A percentile compares a stretch with the other conserved stretches of the same genome.
phyloP scores from a whole-genome alignment of 2,329 filamentous ascomycete genomes.

The Eutypa lata region DNA sequence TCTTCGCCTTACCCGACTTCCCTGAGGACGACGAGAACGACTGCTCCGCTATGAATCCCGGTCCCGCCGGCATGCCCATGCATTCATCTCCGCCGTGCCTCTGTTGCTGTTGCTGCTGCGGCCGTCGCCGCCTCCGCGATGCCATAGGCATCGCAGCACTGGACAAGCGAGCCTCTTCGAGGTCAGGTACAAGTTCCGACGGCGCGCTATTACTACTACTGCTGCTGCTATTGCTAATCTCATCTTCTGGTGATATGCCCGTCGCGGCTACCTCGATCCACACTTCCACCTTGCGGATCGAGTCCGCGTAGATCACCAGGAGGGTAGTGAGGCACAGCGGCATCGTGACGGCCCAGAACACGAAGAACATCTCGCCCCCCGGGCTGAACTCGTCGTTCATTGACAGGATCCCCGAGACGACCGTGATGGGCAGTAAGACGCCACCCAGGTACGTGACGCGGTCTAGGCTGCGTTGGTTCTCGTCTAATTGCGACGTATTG shows the following conservation, averaged over 20 bases:
- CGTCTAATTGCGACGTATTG: constrained; percentile 13
- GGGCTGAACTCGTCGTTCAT: constrained; percentile 45
- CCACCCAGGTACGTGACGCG: constrained; percentile 49
- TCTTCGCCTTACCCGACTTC: constrained; percentile 16
- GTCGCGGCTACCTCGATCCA: constrained; percentile 40
- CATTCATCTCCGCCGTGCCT: not conserved
- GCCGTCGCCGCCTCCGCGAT: constrained; percentile 1
- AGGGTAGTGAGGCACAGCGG: constrained; percentile 37
- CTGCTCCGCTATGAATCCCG: constrained; percentile 30
- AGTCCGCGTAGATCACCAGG: constrained; percentile 46
- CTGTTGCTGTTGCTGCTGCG: constrained; percentile 15
- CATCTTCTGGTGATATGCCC: not conserved
- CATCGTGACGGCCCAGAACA: constrained; percentile 45
- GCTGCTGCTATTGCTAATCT: not conserved
- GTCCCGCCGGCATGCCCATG: constrained; percentile 12
- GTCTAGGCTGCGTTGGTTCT: constrained; percentile 40
- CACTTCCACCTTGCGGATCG: constrained; percentile 42
- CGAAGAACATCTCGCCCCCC: constrained; percentile 39
- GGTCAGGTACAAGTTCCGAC: no score
- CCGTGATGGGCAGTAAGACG: constrained; percentile 44
- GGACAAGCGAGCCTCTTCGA: no score
- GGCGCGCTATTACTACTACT: not conserved
- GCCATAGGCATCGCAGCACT: no score
- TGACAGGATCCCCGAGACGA: constrained; percentile 45
- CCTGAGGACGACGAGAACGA: constrained; percentile 9